Conservation (phyloP, 768 basidiomycete genomes). For the Kwoniella europaea region DNA sequence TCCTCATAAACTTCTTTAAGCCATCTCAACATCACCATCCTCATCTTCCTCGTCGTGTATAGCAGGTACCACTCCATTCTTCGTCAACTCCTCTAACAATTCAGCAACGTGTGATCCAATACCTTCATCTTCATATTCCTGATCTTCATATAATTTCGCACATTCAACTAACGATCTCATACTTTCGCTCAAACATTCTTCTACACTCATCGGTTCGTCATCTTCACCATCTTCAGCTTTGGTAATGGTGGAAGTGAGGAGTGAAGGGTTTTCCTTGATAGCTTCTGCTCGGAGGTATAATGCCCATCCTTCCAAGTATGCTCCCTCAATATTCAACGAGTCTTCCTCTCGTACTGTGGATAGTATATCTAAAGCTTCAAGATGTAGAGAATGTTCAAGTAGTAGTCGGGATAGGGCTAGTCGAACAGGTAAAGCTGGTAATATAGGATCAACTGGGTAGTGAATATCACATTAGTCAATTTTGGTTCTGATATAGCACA, state of each 20-base stretch:
- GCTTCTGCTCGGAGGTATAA: slow-evolving; percentile 68
- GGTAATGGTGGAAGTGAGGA: not conserved
- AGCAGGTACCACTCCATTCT: slow-evolving; percentile 69
- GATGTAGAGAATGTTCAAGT: slow-evolving; percentile 73
- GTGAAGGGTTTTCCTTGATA: slow-evolving; percentile 32
- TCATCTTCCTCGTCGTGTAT: slow-evolving; percentile 67
- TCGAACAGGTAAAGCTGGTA: slow-evolving; percentile 75
- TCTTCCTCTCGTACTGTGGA: slow-evolving; percentile 79
- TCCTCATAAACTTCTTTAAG: slow-evolving; percentile 10
- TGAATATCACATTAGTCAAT: not conserved
- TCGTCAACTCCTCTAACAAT: slow-evolving; percentile 71
- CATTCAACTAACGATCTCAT: slow-evolving; percentile 83
- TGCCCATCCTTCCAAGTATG: slow-evolving; percentile 95
- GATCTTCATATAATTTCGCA: slow-evolving; percentile 73
- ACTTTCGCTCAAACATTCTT: slow-evolving; percentile 78
- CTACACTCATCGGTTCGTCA: slow-evolving; percentile 63
- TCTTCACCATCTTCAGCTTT: slow-evolving; percentile 60
- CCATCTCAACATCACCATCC: slow-evolving; percentile 69
- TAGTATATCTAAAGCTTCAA: slow-evolving; percentile 74
- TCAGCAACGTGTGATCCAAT: slow-evolving; percentile 77
- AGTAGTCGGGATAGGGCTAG: slow-evolving; percentile 78
- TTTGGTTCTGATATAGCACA: not conserved
- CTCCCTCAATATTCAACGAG: slow-evolving; percentile 85
- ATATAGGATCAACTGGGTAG: slow-evolving; percentile 66
- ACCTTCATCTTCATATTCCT: slow-evolving; percentile 76